Evolutionary conservation across 805 yeast species (phyloP).

Genomic region (Kluyveromyces siamensis): DNA sequence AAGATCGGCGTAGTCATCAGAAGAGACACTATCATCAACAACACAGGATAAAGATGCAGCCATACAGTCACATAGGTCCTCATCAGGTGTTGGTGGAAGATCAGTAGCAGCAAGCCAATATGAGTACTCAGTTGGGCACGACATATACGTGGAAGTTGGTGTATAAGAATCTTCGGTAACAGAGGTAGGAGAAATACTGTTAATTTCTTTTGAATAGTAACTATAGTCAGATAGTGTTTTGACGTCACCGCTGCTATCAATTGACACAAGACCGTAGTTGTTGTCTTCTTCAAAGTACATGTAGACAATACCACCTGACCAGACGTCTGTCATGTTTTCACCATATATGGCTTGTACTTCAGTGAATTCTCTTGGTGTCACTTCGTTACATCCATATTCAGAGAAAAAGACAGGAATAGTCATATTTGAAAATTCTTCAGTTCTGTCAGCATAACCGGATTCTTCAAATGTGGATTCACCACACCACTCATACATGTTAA

Average conservation of each 20-base stretch:
- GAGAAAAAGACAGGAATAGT: conserved; percentile 72
- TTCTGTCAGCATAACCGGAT: conserved; percentile 62
- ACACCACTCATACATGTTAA: conserved; percentile 89
- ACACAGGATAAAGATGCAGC: conserved; percentile 49
- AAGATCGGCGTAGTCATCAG: conserved; percentile 50
- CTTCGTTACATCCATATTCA: conserved; percentile 73
- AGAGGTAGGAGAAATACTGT: conserved; percentile 43
- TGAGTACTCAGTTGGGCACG: conserved; percentile 51
- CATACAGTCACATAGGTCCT: conserved; percentile 57
- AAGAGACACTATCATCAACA: conserved; percentile 42
- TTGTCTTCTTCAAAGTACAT: conserved; percentile 75
- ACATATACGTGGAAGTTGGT: conserved; percentile 36
- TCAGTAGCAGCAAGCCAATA: conserved; percentile 60
- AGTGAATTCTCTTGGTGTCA: conserved; percentile 60
- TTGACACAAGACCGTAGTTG: conserved; percentile 63
- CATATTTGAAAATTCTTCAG: conserved; percentile 53
- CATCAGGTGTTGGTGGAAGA: conserved; percentile 74
- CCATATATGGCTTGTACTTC: conserved; percentile 62
- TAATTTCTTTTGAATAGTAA: conserved; percentile 53
- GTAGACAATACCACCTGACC: conserved; percentile 89
- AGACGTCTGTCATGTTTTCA: conserved; percentile 64
- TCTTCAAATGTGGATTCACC: conserved; percentile 47
- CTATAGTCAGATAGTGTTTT: conserved; percentile 54
- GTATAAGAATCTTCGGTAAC: conserved; percentile 33
- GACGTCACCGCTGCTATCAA: conserved; percentile 38